These are phyloP conservation scores for Magnusiomyces fungicola DNA, from an alignment of 1,139 yeast genomes.

Conservation along the genomic window DNA sequence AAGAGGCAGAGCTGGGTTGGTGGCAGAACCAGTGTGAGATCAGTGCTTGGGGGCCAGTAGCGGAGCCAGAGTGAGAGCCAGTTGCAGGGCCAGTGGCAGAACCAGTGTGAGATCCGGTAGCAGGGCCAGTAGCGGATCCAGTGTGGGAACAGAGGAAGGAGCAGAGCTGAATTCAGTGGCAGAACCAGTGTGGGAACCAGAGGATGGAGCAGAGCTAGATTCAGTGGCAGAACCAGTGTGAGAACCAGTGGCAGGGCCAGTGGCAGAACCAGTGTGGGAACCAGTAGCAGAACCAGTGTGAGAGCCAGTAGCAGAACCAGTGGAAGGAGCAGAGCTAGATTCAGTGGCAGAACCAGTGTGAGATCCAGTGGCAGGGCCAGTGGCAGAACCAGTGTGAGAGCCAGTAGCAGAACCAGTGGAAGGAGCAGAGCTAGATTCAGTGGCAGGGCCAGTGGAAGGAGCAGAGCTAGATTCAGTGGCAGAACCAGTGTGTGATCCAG, in stretches of 20 bases:
- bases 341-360: too few relatives aligned
- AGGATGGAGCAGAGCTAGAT: neutral
- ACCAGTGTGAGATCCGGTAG: neutral
- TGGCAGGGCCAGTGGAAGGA: neutral
- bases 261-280: neutral
- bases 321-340: neutral
- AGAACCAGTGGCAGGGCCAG: neutral
- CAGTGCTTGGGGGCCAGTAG: neutral
- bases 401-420: neutral
- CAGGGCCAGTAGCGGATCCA: neutral
- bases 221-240: neutral
- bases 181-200: too few relatives aligned
- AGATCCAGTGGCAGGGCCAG: neutral
- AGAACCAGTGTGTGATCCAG: neutral
- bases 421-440: neutral
- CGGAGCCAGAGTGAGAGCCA: neutral
- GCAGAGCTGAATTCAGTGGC: neutral
- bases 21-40: neutral
- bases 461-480: neutral
- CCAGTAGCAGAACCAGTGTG: neutral
- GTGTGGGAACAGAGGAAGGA: neutral
- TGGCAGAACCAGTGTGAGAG: neutral
- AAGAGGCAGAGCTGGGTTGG: neutral
- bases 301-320: neutral
- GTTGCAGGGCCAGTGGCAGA: neutral